Evolutionary conservation across 306 rosid species (phyloP), one percentile per base, ranked within the genome.

Genomic region (Benincasa hispida): DNA sequence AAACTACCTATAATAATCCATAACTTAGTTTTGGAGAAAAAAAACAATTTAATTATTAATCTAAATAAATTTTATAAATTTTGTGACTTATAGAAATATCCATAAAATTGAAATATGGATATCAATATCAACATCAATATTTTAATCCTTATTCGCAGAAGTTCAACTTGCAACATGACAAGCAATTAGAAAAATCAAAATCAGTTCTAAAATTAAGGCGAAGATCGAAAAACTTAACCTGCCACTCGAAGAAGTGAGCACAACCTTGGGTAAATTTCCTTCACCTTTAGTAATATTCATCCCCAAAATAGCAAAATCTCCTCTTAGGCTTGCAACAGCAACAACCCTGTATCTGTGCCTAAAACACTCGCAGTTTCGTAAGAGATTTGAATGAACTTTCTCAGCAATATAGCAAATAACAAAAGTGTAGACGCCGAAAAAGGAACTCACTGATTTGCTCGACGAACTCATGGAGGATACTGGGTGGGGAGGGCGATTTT

Each of bases 191-290:
- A 27, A 60, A 28, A 5, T 28, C 5, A 65, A 37, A 34, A 35
- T 37, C 32, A 32, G 32, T 13, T 45, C 24, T 47, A 28, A 61
- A n/a, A 61, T 18, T 15, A 11, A 63, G n/a, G 47, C 8, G 60
- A 30, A 60, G 32, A 76, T 76, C 54, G 58, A 45, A 76, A 10
- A 19, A 8, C 83, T 89, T 56, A 63, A 90, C 98, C 98, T 90
- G 77, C 96, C 97, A 61, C 81, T 75, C 0, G 92, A 21, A 56
- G 97, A 90, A 76, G 91, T 83, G 61, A 91, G 87, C 34, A 94
- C 91, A 1, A 94, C 89, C 83, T 90, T 94, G 2, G 98, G 93
- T 39, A 94, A 85, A 30, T 87, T 90, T 5, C 92, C 98, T 53
- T 94, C 95, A 0, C 98, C 98, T 79, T 94, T 95, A 15, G 90